Conservation (phyloP, 2,329 filamentous ascomycete genomes). For the Aspergillus intermedius region DNA sequence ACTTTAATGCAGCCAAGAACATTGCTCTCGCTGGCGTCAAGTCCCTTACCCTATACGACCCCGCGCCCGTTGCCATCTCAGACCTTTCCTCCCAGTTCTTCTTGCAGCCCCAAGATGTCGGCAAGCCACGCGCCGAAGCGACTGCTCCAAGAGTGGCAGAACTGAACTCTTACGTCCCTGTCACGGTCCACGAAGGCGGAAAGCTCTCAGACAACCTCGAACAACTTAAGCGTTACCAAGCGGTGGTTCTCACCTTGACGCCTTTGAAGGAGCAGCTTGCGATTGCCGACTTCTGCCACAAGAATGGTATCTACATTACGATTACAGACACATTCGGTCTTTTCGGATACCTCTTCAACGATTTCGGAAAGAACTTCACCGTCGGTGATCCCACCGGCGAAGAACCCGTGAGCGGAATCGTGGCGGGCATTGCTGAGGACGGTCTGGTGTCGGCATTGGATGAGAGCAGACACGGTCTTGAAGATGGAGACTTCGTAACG, state of each 20-base stretch:
- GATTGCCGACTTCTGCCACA: slow-evolving; percentile 89
- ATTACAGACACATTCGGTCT: slow-evolving; percentile 85
- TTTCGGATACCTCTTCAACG: slow-evolving; percentile 93
- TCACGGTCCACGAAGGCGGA: slow-evolving; percentile 60
- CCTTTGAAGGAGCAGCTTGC: slow-evolving; percentile 71
- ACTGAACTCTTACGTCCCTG: slow-evolving; percentile 92
- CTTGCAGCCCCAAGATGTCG: slow-evolving; percentile 77
- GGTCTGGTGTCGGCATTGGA: slow-evolving; percentile 89
- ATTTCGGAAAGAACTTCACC: slow-evolving; percentile 92
- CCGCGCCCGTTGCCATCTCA: slow-evolving; percentile 71
- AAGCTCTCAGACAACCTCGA: slow-evolving; percentile 70
- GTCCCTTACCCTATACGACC: slow-evolving; percentile 89
- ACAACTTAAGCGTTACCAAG: slow-evolving; percentile 84
- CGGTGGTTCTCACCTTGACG: slow-evolving; percentile 82
- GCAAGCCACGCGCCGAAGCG: slow-evolving; percentile 80
- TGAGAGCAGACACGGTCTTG: slow-evolving; percentile 87
- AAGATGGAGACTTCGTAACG: slow-evolving; percentile 93
- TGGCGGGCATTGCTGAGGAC: slow-evolving; percentile 82
- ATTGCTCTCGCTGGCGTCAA: slow-evolving; percentile 97
- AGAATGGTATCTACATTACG: slow-evolving; percentile 86
- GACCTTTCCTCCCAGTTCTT: slow-evolving; percentile 98
- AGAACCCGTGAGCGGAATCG: slow-evolving; percentile 76
- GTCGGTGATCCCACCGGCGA: slow-evolving; percentile 87
- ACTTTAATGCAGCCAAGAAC: slow-evolving; percentile 67
- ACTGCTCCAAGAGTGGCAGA: slow-evolving; percentile 87